Evolutionary conservation across 441 rosid genomes (phyloP), one percentile per base, ranked within the genome.

Genomic region (Euphorbia schlechtendalii): DNA sequence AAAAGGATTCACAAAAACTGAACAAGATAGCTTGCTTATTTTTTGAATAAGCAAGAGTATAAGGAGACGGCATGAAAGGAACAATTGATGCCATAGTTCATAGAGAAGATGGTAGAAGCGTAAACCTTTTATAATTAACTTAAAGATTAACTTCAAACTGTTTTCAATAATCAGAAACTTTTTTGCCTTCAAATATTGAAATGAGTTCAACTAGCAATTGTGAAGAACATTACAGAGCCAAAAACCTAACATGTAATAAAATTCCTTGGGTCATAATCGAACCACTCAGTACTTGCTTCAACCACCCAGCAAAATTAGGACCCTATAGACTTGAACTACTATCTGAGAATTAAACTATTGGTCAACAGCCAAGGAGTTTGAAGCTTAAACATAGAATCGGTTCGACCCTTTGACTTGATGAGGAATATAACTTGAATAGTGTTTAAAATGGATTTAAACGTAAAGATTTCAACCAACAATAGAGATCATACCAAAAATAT

Each of bases 41-140:
- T 53, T 67, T 69, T 28, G 64, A 64, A 72, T 56, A 73, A 36
- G 24, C 30, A 51, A 62, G 34, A 56, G 73, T 60, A 67, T 15
- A 69, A 49, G 85, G 81, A 1, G 69, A 67, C 3, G 58, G 48
- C 62, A 21, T 25, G 51, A 73, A 76, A 61, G 73, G 62, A 41
- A 71, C 65, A 69, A 68, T 51, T 5, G 77, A 77, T 36, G 77
- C 76, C 87, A 84, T 84, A 61, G 58, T 55, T 65, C 52, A 32
- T 40, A 61, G 52, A 32, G 62, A 66, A 65, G 68, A 45, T 53
- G 64, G 51, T 17, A 69, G 62, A 53, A 48, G 65, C 25, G 25
- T 18, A 20, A 3, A 18, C 55, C 55, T 46, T 46, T 46, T 15
- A 46, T 46, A 46, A 2, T 46, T 46, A 46, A 1, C 51, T 46